phyloP scores from a whole-genome alignment of 2,329 filamentous ascomycete genomes.

The Fusarium sp. region DNA sequence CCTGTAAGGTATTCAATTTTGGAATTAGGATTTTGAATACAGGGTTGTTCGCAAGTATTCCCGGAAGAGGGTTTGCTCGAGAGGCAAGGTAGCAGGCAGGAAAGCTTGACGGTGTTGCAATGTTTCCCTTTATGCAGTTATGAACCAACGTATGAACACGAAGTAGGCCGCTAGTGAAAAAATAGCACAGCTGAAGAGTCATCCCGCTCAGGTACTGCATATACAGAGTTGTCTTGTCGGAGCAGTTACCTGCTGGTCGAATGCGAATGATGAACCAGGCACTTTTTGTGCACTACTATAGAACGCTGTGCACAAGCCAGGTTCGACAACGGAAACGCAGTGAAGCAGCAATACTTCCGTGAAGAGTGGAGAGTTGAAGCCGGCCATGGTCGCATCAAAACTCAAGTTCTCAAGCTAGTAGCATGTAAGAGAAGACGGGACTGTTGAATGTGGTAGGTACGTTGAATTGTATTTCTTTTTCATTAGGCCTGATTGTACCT shows the following conservation, averaged over 20 bases:
- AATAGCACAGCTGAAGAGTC: neutral
- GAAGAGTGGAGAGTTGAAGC: slow-evolving; percentile 32
- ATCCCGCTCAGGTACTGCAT: neutral
- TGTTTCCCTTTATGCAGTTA: slow-evolving; percentile 13
- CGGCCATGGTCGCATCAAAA: neutral
- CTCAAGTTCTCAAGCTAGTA: slow-evolving; percentile 8
- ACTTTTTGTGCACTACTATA: slow-evolving; percentile 4
- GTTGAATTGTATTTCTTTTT: no score
- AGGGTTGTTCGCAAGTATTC: neutral
- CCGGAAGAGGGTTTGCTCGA: neutral
- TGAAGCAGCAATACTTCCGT: slow-evolving; percentile 26
- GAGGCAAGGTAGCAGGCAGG: neutral
- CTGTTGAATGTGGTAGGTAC: no score
- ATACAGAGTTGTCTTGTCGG: neutral
- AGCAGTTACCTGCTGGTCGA: neutral
- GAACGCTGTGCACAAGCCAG: slow-evolving; percentile 4
- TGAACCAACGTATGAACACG: slow-evolving; percentile 24
- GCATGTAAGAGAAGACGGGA: neutral
- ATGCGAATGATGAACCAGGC: slow-evolving; percentile 13
- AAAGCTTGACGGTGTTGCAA: slow-evolving; percentile 3
- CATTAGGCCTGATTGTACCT: no score
- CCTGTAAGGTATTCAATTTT: slow-evolving; percentile 1
- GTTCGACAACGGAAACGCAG: slow-evolving; percentile 22
- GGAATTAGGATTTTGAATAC: neutral
- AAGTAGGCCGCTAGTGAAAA: neutral